Percentiles rank a stretch among this genome's conserved stretches.
Conservation (phyloP, 257 asterid species). For the Nicotiana knightiana region DNA sequence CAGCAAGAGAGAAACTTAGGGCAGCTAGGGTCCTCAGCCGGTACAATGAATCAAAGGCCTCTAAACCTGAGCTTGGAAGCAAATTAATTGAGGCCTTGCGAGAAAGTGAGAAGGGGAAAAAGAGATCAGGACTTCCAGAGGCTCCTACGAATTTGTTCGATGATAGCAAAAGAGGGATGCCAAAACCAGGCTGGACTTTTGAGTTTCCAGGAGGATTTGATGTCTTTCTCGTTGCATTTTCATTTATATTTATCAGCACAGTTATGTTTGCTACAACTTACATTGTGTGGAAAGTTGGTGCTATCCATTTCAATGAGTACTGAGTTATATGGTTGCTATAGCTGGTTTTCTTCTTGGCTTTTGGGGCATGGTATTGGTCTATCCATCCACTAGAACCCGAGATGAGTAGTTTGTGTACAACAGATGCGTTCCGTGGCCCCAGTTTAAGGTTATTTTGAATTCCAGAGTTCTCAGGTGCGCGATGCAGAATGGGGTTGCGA, state of each 20-base stretch:
- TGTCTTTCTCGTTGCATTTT: conserved; percentile 46
- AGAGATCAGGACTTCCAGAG: conserved; percentile 10
- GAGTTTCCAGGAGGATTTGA: conserved; percentile 65
- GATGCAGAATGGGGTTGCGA: not conserved
- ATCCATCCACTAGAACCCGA: not conserved
- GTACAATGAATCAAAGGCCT: conserved; percentile 64
- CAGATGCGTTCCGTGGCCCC: not conserved
- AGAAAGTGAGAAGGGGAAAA: conserved; percentile 75
- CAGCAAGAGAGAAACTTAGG: conserved; percentile 82
- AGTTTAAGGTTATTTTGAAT: not conserved
- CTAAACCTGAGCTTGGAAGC: conserved; percentile 59
- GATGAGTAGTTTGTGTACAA: not conserved
- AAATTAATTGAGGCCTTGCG: conserved; percentile 59
- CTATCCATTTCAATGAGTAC: conserved; percentile 82
- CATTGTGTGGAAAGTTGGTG: conserved; percentile 90
- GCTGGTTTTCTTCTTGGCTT: not conserved
- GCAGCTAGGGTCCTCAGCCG: conserved; percentile 93
- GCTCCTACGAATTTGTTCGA: conserved; percentile 7
- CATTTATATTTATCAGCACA: conserved; percentile 72
- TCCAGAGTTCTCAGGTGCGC: not conserved
- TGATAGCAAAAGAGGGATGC: conserved; percentile 38
- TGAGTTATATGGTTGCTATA: conserved; percentile 21
- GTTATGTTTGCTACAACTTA: conserved; percentile 83
- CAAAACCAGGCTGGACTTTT: conserved; percentile 67
- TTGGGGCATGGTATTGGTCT: not conserved